Conservation (phyloP, 148 eudicot species). For the Chenopodium suecicum region DNA sequence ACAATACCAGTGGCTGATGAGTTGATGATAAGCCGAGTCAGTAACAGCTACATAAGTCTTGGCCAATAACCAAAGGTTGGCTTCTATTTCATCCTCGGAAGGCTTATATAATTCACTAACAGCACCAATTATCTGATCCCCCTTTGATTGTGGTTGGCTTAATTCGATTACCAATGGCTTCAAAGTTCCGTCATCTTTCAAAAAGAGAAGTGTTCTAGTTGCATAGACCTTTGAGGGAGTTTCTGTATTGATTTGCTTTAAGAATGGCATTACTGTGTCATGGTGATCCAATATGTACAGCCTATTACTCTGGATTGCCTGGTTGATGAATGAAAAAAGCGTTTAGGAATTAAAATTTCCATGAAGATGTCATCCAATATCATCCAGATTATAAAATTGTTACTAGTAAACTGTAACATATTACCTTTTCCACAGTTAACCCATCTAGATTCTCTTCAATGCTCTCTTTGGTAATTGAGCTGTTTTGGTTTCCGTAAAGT, state of each 20-base stretch:
- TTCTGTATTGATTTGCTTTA: constrained; percentile 47
- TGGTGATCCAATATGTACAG: constrained; percentile 72
- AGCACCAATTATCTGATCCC: constrained; percentile 46
- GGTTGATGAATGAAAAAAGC: background rate
- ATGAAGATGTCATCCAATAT: background rate
- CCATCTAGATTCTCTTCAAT: constrained; percentile 55
- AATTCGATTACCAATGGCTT: constrained; percentile 71
- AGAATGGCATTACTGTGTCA: constrained; percentile 62
- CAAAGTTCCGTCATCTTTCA: constrained; percentile 62
- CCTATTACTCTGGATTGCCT: constrained; percentile 55
- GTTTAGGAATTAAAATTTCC: background rate
- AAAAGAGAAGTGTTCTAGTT: constrained; percentile 62
- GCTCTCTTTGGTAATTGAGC: constrained; percentile 51
- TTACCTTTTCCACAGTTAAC: constrained; percentile 55
- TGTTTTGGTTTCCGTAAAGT: constrained; percentile 59
- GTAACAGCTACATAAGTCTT: constrained; percentile 82
- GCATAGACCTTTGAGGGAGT: constrained; percentile 65
- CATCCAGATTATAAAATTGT: background rate
- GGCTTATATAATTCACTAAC: constrained; percentile 53
- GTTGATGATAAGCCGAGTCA: constrained; percentile 83
- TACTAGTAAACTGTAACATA: constrained; percentile 10
- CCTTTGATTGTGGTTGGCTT: constrained; percentile 58
- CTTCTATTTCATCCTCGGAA: constrained; percentile 49
- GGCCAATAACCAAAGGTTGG: constrained; percentile 68
- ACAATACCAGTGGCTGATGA: constrained; percentile 77